A percentile compares a stretch with the other conserved stretches of the same genome.
Evolutionary conservation across 495 filamentous ascomycete species (phyloP).

Genomic region (Neurospora sp.): DNA sequence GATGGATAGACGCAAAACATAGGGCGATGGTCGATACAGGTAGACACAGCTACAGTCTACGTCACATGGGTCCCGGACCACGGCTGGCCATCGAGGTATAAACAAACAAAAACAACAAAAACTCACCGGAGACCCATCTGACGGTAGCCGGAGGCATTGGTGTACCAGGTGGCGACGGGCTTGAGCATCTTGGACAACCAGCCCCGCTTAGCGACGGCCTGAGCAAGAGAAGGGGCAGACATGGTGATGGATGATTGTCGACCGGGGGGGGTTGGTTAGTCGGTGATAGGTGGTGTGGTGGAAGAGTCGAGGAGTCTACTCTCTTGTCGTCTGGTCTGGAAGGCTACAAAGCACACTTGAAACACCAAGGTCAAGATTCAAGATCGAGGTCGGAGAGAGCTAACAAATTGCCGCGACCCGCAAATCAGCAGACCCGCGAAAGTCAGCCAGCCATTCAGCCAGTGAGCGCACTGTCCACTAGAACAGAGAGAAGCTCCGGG

Average conservation of each 20-base stretch:
- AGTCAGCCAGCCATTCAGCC: conserved; percentile 2
- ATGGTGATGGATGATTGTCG: conserved; percentile 35
- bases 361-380: not conserved
- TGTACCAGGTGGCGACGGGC: conserved; percentile 77
- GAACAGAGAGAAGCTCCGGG: not conserved
- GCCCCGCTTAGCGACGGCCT: conserved; percentile 65
- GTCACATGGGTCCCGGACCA: not conserved
- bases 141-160: conserved; percentile 79
- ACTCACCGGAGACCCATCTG: conserved; percentile 81
- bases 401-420: not conserved
- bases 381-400: not conserved
- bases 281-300: conserved; percentile 1
- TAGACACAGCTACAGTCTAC: not conserved
- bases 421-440: not conserved
- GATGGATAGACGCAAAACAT: not conserved
- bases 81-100: not conserved
- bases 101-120: not conserved
- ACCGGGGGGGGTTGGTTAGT: conserved; percentile 9
- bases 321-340: not conserved
- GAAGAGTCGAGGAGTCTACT: not conserved
- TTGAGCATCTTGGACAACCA: conserved; percentile 69
- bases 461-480: not conserved
- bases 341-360: not conserved
- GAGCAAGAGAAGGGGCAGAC: conserved; percentile 62
- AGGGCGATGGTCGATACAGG: not conserved